These are phyloP conservation scores for Cupressus sempervirens DNA, from an alignment of 75 land plant species.

Conservation along the genomic window DNA sequence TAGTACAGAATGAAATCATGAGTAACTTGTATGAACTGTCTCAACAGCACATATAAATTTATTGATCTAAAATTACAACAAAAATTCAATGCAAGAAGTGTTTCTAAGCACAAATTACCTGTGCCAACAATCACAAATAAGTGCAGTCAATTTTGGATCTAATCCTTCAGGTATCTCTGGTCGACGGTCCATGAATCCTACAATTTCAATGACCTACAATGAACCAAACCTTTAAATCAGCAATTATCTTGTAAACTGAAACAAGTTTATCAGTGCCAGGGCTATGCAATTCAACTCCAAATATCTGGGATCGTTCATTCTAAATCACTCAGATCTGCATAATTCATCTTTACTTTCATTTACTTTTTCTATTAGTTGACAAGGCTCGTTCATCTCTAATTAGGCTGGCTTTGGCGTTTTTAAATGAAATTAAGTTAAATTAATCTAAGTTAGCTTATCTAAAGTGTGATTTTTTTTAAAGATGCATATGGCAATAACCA, in stretches of 20 bases:
- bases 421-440: not conserved
- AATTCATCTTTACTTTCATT: not conserved
- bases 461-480: not conserved
- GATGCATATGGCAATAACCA: not conserved
- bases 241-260: not conserved
- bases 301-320: not conserved
- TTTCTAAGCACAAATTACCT: conserved; percentile 20
- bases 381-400: not conserved
- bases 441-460: not conserved
- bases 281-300: not conserved
- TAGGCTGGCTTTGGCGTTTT: too few species aligned
- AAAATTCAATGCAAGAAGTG: not conserved
- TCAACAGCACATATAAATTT: not conserved
- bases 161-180: conserved; percentile 40
- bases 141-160: conserved; percentile 31
- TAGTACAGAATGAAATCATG: not conserved
- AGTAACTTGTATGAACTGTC: not conserved
- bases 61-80: not conserved
- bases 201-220: conserved; percentile 52
- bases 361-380: not conserved
- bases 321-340: not conserved
- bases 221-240: not conserved
- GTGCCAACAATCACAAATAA: conserved; percentile 53
- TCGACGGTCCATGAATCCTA: conserved; percentile 61
- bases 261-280: not conserved